Evolutionary conservation across 805 yeast genomes (phyloP), one percentile per base, ranked within the genome.

Genomic region (Candida qinlingensis): DNA sequence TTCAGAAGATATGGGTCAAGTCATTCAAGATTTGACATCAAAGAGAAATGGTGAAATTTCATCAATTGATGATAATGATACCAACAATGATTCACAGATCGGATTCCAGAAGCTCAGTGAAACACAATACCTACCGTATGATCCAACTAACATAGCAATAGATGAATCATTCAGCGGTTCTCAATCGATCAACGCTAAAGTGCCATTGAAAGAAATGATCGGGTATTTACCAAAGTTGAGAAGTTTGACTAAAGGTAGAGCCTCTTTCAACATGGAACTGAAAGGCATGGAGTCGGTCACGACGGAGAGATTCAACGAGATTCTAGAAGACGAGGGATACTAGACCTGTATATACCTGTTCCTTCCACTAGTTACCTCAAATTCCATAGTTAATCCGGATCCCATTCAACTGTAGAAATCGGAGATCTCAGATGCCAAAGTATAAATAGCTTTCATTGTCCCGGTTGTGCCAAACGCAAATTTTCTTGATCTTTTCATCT

Each of bases 231-330:
- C 83, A 9, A 79, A 78, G 52, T 69, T 94, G 41, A 70, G 98
- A 57, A 83, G 94, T 36, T 69, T 90, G 56, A 91, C 97, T 0
- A 90, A 89, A 60, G 99, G 99, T 1, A 74, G 96, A 39, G 96
- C 91, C 3, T 77, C 81, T 2, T 90, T 87, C 64, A 80, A 81
- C 51, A 87, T 92, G 96, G 75, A 78, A 11, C 86, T 83, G 54
- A 65, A 72, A 37, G 87, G 89, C 3, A 89, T 89, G 85, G 80
- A 81, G 54, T 69, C 81, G 45, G 85, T 85, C 1, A 68, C 80
- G 3, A 66, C 68, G 8, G 86, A 83, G 30, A 67, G 85, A 49
- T 60, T 74, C 12, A 59, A 61, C 8, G 63, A 65, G 43, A 69
- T 75, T 37, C 47, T 69, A 38, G 65, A 59, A 12, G 55, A 48